phyloP scores from a whole-genome alignment of 2,329 filamentous ascomycete genomes.

The Fusarium pseudocircinatum region DNA sequence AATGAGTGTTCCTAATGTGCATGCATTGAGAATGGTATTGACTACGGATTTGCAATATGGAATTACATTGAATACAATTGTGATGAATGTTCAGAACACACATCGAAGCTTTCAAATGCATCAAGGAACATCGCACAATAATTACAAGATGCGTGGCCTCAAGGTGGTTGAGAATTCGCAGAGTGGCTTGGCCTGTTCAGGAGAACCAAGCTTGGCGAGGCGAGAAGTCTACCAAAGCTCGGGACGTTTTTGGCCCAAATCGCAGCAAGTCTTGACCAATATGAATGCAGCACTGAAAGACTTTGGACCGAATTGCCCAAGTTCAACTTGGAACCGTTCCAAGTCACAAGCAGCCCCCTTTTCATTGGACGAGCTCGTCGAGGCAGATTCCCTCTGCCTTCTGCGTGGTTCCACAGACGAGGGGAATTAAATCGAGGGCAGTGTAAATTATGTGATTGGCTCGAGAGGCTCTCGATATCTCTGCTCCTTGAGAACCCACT shows the following conservation, averaged over 20 bases:
- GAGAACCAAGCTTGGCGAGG: background rate
- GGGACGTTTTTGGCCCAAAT: background rate
- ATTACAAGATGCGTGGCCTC: background rate
- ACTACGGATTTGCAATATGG: background rate
- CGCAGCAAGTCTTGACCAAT: fast-evolving
- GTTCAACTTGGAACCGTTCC: background rate
- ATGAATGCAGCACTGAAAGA: fast-evolving
- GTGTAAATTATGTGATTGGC: background rate
- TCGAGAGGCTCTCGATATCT: background rate
- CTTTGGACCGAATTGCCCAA: fast-evolving
- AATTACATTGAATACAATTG: background rate
- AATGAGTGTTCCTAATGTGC: background rate
- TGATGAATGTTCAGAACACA: fast-evolving
- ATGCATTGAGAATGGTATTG: background rate
- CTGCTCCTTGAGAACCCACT: background rate
- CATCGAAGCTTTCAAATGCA: fast-evolving
- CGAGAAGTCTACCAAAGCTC: background rate
- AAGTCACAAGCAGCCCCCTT: background rate
- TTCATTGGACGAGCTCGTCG: background rate
- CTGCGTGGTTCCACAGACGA: background rate
- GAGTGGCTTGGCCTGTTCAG: slow-evolving; percentile 5
- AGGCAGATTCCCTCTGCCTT: background rate
- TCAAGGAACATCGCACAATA: background rate
- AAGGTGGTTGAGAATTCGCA: background rate
- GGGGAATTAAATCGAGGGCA: background rate